phyloP scores from a whole-genome alignment of 2,329 filamentous ascomycete genomes.

The Macrophomina pseudophaseolina region DNA sequence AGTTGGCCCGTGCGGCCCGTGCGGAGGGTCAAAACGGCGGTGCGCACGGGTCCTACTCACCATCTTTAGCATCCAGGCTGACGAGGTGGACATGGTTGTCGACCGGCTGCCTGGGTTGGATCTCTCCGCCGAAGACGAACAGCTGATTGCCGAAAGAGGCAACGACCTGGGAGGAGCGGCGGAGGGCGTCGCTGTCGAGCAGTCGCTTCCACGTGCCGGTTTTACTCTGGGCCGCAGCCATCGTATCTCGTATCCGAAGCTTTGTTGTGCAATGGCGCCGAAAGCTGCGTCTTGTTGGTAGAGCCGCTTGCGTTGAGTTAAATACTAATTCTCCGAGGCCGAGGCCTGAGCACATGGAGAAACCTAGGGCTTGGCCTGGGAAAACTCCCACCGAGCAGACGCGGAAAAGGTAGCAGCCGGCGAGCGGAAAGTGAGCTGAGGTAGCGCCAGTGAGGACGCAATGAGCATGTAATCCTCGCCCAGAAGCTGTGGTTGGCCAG shows the following conservation, averaged over 20 bases:
- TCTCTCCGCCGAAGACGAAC: conserved; percentile 80
- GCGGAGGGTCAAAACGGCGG: background rate
- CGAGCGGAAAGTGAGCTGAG: background rate
- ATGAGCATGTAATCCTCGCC: background rate
- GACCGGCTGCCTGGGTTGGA: conserved; percentile 67
- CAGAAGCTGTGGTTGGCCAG: conserved; percentile 1
- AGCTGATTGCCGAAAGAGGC: conserved; percentile 63
- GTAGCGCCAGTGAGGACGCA: background rate
- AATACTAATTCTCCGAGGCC: background rate
- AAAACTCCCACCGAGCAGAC: background rate
- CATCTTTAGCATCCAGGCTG: background rate
- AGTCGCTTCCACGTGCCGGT: conserved; percentile 46
- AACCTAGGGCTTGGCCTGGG: background rate
- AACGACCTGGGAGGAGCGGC: conserved; percentile 76
- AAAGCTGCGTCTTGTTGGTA: background rate
- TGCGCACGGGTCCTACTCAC: conserved; percentile 11
- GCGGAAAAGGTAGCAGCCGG: background rate
- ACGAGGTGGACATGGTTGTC: conserved; percentile 76
- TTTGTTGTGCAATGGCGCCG: background rate
- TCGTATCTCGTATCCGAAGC: background rate
- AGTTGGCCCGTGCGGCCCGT: background rate
- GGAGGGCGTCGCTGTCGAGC: conserved; percentile 51
- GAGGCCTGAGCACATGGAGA: background rate
- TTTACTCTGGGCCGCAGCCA: background rate
- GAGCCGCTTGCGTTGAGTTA: background rate